Evolutionary conservation across 1,284 basidiomycete genomes (phyloP).

Genomic region (Gymnopus androsaceus): DNA sequence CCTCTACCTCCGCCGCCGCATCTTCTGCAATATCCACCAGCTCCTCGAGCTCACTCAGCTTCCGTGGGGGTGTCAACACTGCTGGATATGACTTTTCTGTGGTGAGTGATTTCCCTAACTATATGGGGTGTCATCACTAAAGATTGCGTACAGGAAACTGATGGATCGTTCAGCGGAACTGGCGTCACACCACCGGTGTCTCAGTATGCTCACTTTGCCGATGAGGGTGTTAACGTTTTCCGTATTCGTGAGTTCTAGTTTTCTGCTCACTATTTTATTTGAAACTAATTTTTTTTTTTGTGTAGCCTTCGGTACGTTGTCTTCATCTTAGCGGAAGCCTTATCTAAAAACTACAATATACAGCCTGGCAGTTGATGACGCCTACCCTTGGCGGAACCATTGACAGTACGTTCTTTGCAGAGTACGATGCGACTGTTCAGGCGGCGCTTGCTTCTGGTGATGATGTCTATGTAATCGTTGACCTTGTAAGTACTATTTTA

Average conservation of each 20-base stretch:
- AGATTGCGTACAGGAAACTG: slow-evolving; percentile 30
- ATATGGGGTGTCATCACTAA: not conserved
- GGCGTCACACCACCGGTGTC: slow-evolving; percentile 36
- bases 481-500: slow-evolving; percentile 33
- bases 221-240: slow-evolving; percentile 48
- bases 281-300: not conserved
- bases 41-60: slow-evolving; percentile 25
- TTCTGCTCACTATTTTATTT: not conserved
- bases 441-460: slow-evolving; percentile 44
- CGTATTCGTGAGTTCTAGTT: slow-evolving; percentile 38
- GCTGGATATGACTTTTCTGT: slow-evolving; percentile 36
- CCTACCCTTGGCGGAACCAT: slow-evolving; percentile 49
- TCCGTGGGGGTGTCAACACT: slow-evolving; percentile 46
- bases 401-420: slow-evolving; percentile 44
- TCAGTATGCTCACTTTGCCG: slow-evolving; percentile 47
- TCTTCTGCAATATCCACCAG: not conserved
- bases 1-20: not conserved
- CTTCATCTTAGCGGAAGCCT: not conserved
- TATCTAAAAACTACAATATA: not conserved
- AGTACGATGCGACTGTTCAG: slow-evolving; percentile 51
- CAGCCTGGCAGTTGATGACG: slow-evolving; percentile 53
- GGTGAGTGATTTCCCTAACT: slow-evolving; percentile 4
- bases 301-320: slow-evolving; percentile 24
- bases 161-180: slow-evolving; percentile 45
- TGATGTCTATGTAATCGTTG: slow-evolving; percentile 52